These are phyloP conservation scores for Nakazawaea ernobii DNA, from an alignment of 805 yeast species.

Conservation along the genomic window DNA sequence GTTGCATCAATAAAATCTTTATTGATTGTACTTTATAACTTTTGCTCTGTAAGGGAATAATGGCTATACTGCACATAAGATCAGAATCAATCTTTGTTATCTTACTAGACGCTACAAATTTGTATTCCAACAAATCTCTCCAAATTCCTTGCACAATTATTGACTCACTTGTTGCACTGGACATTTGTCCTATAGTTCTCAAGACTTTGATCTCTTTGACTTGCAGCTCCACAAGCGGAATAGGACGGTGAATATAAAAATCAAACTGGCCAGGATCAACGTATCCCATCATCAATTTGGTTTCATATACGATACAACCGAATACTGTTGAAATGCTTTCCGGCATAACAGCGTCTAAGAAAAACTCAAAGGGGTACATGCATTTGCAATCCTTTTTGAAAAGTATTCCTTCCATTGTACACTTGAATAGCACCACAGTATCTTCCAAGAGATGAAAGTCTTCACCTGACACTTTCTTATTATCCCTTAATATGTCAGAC, in stretches of 20 bases:
- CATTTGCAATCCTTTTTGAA: background rate
- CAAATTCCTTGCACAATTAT: constrained; percentile 20
- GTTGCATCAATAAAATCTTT: constrained; percentile 19
- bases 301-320: constrained; percentile 1
- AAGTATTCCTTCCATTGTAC: background rate
- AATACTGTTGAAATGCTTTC: constrained; percentile 1
- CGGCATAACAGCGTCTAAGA: background rate
- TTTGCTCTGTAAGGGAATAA: constrained; percentile 18
- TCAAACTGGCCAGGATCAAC: background rate
- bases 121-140: constrained; percentile 24
- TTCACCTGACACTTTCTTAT: background rate
- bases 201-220: background rate
- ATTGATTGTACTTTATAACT: constrained; percentile 18
- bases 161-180: background rate
- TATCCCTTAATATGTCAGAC: background rate
- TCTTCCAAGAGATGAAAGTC: background rate
- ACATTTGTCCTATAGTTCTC: background rate
- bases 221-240: background rate
- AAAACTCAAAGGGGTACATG: constrained; percentile 1
- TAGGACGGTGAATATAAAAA: no score
- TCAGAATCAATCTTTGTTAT: constrained; percentile 15
- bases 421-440: background rate
- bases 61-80: constrained; percentile 14
- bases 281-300: background rate
- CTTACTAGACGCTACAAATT: constrained; percentile 16